Conservation (phyloP, 805 yeast species). For the Saccharomycopsis fermentans region DNA sequence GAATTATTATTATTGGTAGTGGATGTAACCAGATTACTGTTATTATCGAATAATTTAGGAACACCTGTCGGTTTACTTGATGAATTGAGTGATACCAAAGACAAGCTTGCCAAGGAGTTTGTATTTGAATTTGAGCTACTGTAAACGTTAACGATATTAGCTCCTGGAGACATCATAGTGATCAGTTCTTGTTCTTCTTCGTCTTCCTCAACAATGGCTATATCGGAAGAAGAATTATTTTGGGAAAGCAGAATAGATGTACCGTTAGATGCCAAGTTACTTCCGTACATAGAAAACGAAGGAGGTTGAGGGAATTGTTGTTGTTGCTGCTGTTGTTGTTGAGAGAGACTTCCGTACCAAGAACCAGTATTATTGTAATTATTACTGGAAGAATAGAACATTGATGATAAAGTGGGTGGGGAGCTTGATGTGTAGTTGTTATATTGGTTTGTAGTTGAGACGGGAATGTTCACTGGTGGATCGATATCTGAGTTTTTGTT, state of each 20-base stretch:
- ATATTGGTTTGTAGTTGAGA: slow-evolving; percentile 5
- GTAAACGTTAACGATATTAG: not conserved
- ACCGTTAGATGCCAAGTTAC: not conserved
- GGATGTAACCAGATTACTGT: slow-evolving; percentile 14
- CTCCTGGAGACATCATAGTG: not conserved
- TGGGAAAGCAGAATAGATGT: not conserved
- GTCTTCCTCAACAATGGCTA: slow-evolving; percentile 27
- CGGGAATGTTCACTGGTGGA: slow-evolving; percentile 6
- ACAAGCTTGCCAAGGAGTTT: not conserved
- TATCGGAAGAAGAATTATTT: slow-evolving; percentile 12
- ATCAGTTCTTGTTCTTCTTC: slow-evolving; percentile 8
- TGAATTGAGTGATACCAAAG: not conserved
- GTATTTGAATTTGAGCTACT: not conserved
- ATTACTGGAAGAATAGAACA: not conserved
- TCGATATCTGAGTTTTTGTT: not conserved
- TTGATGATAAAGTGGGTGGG: slow-evolving; percentile 10
- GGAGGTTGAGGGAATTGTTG: not conserved
- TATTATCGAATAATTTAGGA: slow-evolving; percentile 6
- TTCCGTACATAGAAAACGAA: not conserved
- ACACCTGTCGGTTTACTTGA: not conserved
- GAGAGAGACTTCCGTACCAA: not conserved
- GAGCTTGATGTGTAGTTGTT: slow-evolving; percentile 11
- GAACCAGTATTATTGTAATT: not conserved
- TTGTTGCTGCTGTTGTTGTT: not conserved
- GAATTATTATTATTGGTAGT: slow-evolving; percentile 14